Percentiles rank a stretch among this genome's conserved stretches.
These are phyloP conservation scores for Backusella circina DNA, from an alignment of 192 early-diverging fungal genomes.

Conservation along the genomic window DNA sequence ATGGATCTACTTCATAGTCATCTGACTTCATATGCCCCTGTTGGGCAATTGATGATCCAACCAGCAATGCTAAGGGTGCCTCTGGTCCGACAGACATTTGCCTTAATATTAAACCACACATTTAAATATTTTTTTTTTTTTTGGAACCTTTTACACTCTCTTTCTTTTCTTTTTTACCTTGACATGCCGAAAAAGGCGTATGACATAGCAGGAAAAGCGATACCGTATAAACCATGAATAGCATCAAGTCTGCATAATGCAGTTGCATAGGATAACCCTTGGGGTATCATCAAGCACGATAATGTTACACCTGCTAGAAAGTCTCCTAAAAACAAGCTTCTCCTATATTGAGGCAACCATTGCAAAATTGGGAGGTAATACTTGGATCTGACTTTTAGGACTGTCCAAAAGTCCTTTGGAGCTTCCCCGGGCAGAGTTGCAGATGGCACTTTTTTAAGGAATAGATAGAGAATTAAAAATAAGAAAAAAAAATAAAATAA, in stretches of 20 bases:
- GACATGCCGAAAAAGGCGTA: slow-evolving; percentile 96
- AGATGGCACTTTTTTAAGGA: slow-evolving; percentile 2
- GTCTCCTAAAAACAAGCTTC: slow-evolving; percentile 65
- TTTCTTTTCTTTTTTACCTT: slow-evolving; percentile 40
- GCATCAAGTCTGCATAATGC: slow-evolving; percentile 79
- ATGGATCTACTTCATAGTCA: slow-evolving; percentile 38
- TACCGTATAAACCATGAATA: slow-evolving; percentile 86
- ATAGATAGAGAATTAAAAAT: neutral
- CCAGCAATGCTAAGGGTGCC: slow-evolving; percentile 34
- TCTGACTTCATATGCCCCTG: slow-evolving; percentile 33
- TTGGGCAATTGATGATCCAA: slow-evolving; percentile 18
- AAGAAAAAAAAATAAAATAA: neutral
- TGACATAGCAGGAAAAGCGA: slow-evolving; percentile 76
- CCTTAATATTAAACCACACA: slow-evolving; percentile 30
- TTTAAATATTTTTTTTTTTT: neutral
- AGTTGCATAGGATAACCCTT: slow-evolving; percentile 85
- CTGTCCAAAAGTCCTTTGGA: slow-evolving; percentile 25
- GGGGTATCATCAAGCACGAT: slow-evolving; percentile 68
- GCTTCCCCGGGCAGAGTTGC: neutral
- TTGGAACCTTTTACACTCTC: neutral
- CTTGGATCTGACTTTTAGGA: slow-evolving; percentile 60
- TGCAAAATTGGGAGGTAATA: slow-evolving; percentile 95
- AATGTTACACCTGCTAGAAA: slow-evolving; percentile 83
- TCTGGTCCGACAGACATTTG: slow-evolving; percentile 95
- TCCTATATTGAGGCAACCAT: slow-evolving; percentile 84